phyloP scores from a whole-genome alignment of 495 filamentous ascomycete species.

The Hyaloscypha finlandica region DNA sequence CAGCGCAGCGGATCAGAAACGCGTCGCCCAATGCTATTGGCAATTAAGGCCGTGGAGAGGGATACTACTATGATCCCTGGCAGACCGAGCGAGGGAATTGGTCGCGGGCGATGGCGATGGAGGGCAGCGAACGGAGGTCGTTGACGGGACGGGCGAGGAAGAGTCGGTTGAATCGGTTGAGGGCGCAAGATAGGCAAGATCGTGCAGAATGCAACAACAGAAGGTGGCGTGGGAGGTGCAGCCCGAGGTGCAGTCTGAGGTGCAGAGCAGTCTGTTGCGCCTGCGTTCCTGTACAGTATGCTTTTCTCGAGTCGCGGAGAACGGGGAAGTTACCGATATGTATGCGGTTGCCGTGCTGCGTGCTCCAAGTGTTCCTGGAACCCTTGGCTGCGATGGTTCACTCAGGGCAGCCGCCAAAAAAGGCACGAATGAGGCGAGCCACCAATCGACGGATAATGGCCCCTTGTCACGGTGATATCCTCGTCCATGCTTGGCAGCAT shows the following conservation, averaged over 20 bases:
- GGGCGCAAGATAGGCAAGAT: conserved; percentile 2
- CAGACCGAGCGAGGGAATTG: conserved; percentile 13
- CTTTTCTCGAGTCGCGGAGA: not conserved
- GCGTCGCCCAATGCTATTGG: not conserved
- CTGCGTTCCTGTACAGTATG: not conserved
- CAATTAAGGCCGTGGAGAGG: conserved; percentile 13
- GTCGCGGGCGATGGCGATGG: not conserved
- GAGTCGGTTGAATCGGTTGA: not conserved
- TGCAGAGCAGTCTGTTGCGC: not conserved
- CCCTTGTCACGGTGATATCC: not conserved
- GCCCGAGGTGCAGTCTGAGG: not conserved
- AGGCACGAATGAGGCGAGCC: not conserved
- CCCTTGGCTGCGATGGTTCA: not conserved
- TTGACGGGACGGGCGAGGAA: not conserved
- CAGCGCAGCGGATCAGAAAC: conserved; percentile 3
- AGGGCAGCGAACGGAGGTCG: not conserved
- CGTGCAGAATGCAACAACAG: conserved; percentile 4
- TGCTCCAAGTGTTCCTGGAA: not conserved
- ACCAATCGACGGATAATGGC: not conserved
- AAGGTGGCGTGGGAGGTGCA: conserved; percentile 1
- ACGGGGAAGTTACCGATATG: not conserved
- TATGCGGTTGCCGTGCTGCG: not conserved
- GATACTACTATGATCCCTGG: conserved; percentile 16
- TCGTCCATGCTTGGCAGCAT: not conserved
- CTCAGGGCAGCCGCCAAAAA: not conserved